A percentile compares a stretch with the other conserved stretches of the same genome.
These are phyloP conservation scores for Helenozyma baotianmanensis DNA, from an alignment of 805 yeast species.

Conservation along the genomic window DNA sequence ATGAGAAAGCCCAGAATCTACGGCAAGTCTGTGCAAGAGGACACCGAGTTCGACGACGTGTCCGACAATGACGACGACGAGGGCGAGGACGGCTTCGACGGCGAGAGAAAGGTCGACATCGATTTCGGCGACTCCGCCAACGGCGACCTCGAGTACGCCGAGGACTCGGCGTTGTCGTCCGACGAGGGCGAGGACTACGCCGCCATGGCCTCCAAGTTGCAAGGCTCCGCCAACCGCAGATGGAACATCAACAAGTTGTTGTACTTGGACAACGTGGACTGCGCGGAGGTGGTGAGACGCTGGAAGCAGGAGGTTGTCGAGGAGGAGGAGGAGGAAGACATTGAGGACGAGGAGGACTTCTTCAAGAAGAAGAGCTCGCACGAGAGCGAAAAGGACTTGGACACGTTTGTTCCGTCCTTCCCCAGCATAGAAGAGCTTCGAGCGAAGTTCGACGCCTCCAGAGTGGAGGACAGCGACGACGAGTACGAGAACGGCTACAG, in stretches of 20 bases:
- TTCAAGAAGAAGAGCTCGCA: constrained; percentile 44
- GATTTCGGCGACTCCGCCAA: constrained; percentile 38
- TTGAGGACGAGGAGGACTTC: constrained; percentile 43
- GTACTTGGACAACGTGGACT: constrained; percentile 72
- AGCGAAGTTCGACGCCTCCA: constrained; percentile 40
- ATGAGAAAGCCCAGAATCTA: constrained; percentile 56
- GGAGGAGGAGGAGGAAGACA: constrained; percentile 38
- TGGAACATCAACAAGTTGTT: constrained; percentile 83
- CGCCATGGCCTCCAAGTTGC: constrained; percentile 56
- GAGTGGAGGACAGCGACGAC: constrained; percentile 23
- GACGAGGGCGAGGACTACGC: constrained; percentile 38
- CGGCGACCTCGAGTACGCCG: constrained; percentile 40
- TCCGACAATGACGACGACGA: constrained; percentile 42
- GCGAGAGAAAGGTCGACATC: constrained; percentile 43
- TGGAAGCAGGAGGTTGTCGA: constrained; percentile 57
- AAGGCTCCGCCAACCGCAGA: constrained; percentile 46
- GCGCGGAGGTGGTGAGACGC: constrained; percentile 65
- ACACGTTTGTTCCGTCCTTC: constrained; percentile 31
- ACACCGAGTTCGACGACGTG: constrained; percentile 39
- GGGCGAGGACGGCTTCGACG: constrained; percentile 36
- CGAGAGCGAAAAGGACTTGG: constrained; percentile 29
- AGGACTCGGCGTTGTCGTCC: constrained; percentile 43
- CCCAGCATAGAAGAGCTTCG: constrained; percentile 41
- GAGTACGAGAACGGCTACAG: constrained; percentile 41
- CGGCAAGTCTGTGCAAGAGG: constrained; percentile 48